Evolutionary conservation across 2,329 filamentous ascomycete species (phyloP), one percentile per base, ranked within the genome.

Genomic region (Saccharata proteae): DNA sequence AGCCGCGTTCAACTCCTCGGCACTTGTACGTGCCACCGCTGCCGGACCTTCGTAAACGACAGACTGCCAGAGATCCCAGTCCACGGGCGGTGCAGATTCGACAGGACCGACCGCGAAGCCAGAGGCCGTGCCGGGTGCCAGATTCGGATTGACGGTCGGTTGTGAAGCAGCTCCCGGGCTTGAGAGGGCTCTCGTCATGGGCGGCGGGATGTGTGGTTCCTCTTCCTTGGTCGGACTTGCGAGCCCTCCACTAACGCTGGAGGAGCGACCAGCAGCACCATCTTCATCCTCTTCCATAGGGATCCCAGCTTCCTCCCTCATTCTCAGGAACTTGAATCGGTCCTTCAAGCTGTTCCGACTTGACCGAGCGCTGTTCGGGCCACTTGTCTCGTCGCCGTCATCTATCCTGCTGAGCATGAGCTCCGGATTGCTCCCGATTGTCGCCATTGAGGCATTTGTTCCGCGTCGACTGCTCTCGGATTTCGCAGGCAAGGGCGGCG

Each of bases 21-120:
- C 70, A 48, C 85, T 93, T 4, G 84, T 85, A 37, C 83, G 75
- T 8, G 83, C 80, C 29, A 96, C 80, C 7, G 84, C 88, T 16
- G 83, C 75, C 11, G 86, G 85, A 0, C 90, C 90, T 59, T 94
- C 83, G 43, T 94, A 92, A 19, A 98, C 90, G 4, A 98, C 80
- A 15, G 80, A 75, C 52, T 98, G 88, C 90, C 90, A 98, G 22
- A 98, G 62, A 55, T 98, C 90, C 90, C 90, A 98, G 51, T 98
- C 85, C n/a, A 98, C 90, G 15, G 82, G 77, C 11, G 67, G 64
- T 16, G 62, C 58, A 18, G 65, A 61, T 46, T 86, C 81, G 3
- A 82, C 77, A 6, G 80, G 80, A 1, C 81, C 81, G 14, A 77
- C 75, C 15, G 77, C 77, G 24, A 86, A 74, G 5, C 88, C 86